Base-by-base conservation (phyloP, 1,284 basidiomycete genomes). In the Cutaneotrichosporon mucoides region DNA sequence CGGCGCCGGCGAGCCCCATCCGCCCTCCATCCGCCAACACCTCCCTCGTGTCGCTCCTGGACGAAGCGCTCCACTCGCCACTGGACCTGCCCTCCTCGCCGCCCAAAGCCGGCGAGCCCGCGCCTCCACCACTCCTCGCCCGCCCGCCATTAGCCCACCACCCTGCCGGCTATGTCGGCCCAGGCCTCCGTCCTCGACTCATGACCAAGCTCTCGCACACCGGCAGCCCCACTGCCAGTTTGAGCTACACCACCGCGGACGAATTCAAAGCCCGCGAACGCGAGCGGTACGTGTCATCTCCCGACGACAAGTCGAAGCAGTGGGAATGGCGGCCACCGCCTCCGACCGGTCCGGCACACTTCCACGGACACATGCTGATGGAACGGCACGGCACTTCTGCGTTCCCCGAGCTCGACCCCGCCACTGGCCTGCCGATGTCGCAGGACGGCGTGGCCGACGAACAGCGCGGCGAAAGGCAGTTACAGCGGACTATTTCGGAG, bases 371-470 rank as follows among this genome's bases (percentile, higher is more conserved):
- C 37, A 57, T 37, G 50, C 34, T 48, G 33, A 48, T 48, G 46
- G 46, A 48, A 44, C 41, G 56, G 15, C 50, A 46, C 42, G 51
- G 36, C 36, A 48, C 38, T 2, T 40, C 38, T 15, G 61, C 65
- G 35, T 76, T 72, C 53, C 75, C 75, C 1, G 75, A 76, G 49
- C 63, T 76, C 6, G 73, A 76, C 51, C 73, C 75, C 2, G 56
- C 62, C 1, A 74, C 75, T 5, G 73, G 75, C 6, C 53, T 76
- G 7, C 75, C 75, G 0, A 36, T 68, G 15, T 45, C 55, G 3
- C 40, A 49, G 42, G 35, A 5, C 2, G 24, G 7, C 36, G 48
- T 15, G 12, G 11, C 6, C n/a, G 46, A 49, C 15, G n/a, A 24
- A 16, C 38, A 37, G n/a, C 70, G 72, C n/a, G 46, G 44, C 15